Conservation (phyloP, 2,329 filamentous ascomycete genomes). For the Aspergillus ochraceus region DNA sequence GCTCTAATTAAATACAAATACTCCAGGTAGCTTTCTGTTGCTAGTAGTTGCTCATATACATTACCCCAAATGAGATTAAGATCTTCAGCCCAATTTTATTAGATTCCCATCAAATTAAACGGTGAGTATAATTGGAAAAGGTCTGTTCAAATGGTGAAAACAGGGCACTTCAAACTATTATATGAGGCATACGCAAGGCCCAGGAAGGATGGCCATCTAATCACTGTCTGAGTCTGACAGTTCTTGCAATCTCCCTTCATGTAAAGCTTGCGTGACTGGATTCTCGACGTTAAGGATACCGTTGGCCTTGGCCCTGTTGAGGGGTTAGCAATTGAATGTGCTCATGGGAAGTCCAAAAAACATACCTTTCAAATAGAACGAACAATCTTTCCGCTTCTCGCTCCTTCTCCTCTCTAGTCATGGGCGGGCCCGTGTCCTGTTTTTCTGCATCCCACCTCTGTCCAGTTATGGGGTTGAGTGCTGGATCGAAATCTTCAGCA, state of each 20-base stretch:
- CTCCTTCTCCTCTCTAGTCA: conserved; percentile 91
- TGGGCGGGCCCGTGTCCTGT: conserved; percentile 61
- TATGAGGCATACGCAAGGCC: not conserved
- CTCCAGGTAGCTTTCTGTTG: too few species aligned
- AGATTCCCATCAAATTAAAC: not conserved
- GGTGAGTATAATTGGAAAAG: not conserved
- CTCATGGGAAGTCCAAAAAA: conserved; percentile 9
- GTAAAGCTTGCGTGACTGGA: conserved; percentile 69
- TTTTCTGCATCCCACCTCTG: conserved; percentile 73
- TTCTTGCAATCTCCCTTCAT: conserved; percentile 71
- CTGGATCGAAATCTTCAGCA: conserved; percentile 24
- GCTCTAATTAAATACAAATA: too few species aligned
- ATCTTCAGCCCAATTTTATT: not conserved
- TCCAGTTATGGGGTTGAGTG: conserved; percentile 81
- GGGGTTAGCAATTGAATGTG: conserved; percentile 14
- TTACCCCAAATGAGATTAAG: not conserved
- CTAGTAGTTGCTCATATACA: not conserved
- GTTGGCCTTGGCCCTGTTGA: conserved; percentile 63
- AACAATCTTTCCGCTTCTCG: conserved; percentile 86
- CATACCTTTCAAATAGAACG: conserved; percentile 81
- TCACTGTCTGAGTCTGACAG: conserved; percentile 56
- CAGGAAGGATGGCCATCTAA: conserved; percentile 7
- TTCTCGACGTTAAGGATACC: conserved; percentile 78
- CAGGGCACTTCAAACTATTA: not conserved
- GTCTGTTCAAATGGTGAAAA: not conserved